Evolutionary conservation across 108 stramenopile species (phyloP), one percentile per base, ranked within the genome.

Genomic region (Skeletonema marinoi): DNA sequence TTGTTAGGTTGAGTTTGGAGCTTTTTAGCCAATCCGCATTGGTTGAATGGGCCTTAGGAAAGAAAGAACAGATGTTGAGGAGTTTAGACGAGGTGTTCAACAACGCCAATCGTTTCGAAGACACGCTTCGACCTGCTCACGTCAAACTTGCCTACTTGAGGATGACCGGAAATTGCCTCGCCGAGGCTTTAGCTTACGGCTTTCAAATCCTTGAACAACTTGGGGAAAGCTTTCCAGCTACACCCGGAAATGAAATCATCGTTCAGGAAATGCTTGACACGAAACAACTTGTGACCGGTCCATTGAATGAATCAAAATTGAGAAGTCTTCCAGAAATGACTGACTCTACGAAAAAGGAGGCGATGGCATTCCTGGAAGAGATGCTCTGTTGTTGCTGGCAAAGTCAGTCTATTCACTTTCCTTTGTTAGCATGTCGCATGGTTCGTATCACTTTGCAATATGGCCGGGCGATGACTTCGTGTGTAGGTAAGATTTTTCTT

Each of bases 21-120:
- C 33, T 70, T 7, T 70, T 70, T 33, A 32, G 11, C 6, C 29
- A 60, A 21, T 17, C 29, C 12, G 31, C 31, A 36, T 31, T 70
- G 8, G 70, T 70, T 8, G 25, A 70, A 7, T 70, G 70, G 70
- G 70, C 56, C 10, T 32, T 32, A 39, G 70, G 70, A 21, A 30
- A 60, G 3, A 59, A 6, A 21, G 33, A 17, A n/a, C 32, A 31
- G 17, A 70, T 70, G 70, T 60, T 58, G 58, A 21, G 4, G 25
- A 51, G 32, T 1, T 35, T 70, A 38, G 70, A 70, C 1, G 30
- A 29, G 36, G 70, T 70, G 31, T 32, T 32, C 14, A 59, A 36
- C 16, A 32, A 70, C 6, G 70, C 70, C 16, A 56, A 10, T 19
- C 38, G 38, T 12, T 70, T 59, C 17, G 58, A 70, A 30, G 70